These are phyloP conservation scores for Filosporella fistucella DNA, from an alignment of 495 filamentous ascomycete species.

Conservation along the genomic window DNA sequence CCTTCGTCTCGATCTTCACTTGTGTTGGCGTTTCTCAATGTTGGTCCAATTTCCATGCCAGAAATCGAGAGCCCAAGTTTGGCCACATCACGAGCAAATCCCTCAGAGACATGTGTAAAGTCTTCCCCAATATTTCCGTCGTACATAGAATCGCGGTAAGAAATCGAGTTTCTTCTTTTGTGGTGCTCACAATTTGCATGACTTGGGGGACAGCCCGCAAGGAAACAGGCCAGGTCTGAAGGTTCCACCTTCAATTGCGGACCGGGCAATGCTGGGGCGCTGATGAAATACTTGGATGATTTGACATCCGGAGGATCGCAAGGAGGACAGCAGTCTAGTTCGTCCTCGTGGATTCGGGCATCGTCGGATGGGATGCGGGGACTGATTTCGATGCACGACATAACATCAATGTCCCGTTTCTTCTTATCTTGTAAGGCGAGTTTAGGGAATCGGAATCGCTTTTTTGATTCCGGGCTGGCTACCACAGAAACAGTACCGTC, in stretches of 20 bases:
- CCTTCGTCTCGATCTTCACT: too few species aligned
- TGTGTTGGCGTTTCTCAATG: too few species aligned
- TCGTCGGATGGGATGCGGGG: conserved; percentile 3
- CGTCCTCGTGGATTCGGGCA: conserved; percentile 10
- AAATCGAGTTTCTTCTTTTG: not conserved
- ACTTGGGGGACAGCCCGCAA: conserved; percentile 17
- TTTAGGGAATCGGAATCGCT: conserved; percentile 10
- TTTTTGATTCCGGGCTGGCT: too few species aligned
- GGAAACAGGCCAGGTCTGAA: conserved; percentile 16
- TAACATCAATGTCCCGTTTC: conserved; percentile 1
- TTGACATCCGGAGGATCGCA: conserved; percentile 9
- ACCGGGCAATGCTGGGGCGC: not conserved
- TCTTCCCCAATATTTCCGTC: not conserved
- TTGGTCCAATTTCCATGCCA: too few species aligned
- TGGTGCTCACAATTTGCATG: conserved; percentile 6
- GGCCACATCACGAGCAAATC: not conserved
- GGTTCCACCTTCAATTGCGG: not conserved
- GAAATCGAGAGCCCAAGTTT: too few species aligned
- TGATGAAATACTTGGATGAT: conserved; percentile 10
- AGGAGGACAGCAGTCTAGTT: conserved; percentile 13
- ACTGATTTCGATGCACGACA: conserved; percentile 16
- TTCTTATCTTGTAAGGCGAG: conserved; percentile 11
- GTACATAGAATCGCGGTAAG: not conserved
- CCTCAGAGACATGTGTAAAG: conserved; percentile 5
- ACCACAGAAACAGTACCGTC: too few species aligned